phyloP scores from a whole-genome alignment of 176 grass and related monocot genomes.

The Oryza brachyantha region DNA sequence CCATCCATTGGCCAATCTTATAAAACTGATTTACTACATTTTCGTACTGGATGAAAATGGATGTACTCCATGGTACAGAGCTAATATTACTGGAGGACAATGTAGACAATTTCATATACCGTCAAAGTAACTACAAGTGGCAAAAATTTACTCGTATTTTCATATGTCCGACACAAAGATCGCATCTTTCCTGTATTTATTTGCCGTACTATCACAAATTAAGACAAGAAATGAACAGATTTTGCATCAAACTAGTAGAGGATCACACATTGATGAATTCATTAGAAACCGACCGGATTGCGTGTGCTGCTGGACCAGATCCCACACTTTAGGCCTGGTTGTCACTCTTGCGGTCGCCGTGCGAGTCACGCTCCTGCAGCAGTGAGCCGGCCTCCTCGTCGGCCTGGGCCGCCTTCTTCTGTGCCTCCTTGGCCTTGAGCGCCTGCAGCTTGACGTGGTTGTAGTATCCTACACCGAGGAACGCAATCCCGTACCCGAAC shows the following conservation, averaged over 20 bases:
- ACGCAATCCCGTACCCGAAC: conserved; percentile 83
- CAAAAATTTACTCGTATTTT: conserved; percentile 3
- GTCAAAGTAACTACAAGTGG: not conserved
- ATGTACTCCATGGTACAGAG: not conserved
- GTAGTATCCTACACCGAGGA: conserved; percentile 90
- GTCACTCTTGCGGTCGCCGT: conserved; percentile 59
- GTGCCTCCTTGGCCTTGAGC: conserved; percentile 92
- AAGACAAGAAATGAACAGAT: conserved; percentile 39
- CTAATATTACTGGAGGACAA: not conserved
- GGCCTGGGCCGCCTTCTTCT: conserved; percentile 81
- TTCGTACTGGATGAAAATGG: not conserved
- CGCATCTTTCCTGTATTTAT: conserved; percentile 39
- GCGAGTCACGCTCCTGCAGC: conserved; percentile 60
- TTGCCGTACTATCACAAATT: conserved; percentile 43
- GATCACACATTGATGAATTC: conserved; percentile 27
- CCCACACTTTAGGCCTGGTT: conserved; percentile 39
- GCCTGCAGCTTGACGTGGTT: conserved; percentile 93
- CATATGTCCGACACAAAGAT: conserved; percentile 39
- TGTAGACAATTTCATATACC: not conserved
- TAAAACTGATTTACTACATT: not conserved
- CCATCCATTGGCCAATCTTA: not conserved
- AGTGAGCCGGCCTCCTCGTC: conserved; percentile 77
- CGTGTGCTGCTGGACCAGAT: conserved; percentile 22
- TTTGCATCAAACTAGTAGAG: conserved; percentile 34
- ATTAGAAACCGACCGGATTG: conserved; percentile 20